Evolutionary conservation across 2,329 filamentous ascomycete species (phyloP).

Genomic region (Aspergillus ruber): DNA sequence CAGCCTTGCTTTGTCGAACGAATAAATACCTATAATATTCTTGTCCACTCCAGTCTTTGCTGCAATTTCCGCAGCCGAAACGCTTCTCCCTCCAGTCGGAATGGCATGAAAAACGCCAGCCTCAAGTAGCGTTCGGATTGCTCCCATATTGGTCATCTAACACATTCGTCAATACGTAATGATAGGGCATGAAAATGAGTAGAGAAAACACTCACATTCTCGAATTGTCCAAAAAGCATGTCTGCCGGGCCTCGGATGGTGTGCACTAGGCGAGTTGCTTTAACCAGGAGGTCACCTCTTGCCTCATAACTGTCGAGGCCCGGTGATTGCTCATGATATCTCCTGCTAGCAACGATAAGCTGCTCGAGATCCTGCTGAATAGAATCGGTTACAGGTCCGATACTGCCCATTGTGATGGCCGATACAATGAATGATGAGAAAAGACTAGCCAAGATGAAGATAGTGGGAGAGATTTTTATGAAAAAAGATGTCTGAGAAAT

Average conservation of each 20-base stretch:
- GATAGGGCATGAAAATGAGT: neutral
- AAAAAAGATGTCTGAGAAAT: neutral
- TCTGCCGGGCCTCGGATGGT: constrained; percentile 16
- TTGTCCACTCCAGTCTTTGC: constrained; percentile 8
- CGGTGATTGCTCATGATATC: neutral
- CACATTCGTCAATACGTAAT: neutral
- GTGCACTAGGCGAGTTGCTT: constrained; percentile 8
- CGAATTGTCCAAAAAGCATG: constrained; percentile 14
- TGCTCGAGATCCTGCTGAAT: constrained; percentile 6
- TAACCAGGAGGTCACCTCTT: constrained; percentile 2
- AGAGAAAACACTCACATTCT: constrained; percentile 5
- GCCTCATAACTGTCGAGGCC: neutral
- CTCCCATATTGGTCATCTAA: constrained; percentile 14
- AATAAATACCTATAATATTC: constrained; percentile 2
- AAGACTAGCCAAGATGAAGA: neutral
- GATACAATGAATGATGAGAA: no score
- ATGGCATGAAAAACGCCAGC: constrained; percentile 16
- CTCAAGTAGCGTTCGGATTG: constrained; percentile 13
- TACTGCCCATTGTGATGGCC: constrained; percentile 1
- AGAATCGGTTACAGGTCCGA: neutral
- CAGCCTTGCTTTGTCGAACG: neutral
- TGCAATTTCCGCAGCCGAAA: constrained; percentile 7
- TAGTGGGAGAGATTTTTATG: neutral
- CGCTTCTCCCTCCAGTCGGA: constrained; percentile 11
- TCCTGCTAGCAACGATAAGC: constrained; percentile 1